Base-by-base conservation (phyloP, 257 asterid genomes). In the Apocynum venetum region DNA sequence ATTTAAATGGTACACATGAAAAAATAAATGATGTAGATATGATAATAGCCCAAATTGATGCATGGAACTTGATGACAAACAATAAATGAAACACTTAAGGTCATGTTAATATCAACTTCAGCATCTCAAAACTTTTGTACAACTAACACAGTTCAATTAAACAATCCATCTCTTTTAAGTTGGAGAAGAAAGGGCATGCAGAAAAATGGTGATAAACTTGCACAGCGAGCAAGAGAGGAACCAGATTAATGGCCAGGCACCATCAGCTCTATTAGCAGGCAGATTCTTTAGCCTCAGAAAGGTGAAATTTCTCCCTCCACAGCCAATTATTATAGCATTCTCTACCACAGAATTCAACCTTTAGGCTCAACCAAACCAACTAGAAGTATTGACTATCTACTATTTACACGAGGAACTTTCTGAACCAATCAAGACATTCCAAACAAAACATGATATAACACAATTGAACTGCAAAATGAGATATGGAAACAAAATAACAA, bases 401-500 rank as follows among this genome's bases (percentile, higher is more conserved):
- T 55, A 17, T 55, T 55, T 17, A n/a, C 52, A 76, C 2, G 51
- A 52, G 31, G 56, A 63, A 25, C 13, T 75, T 60, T n/a, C 12
- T 6, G 17, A 8, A 48, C 38, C 72, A 60, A 60, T 10, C 6
- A 61, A 47, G 4, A 15, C 14, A 63, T 63, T 46, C 17, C 1
- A 48, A 73, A 38, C 4, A 20, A 4, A 64, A 63, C 48, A 48
- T 47, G 17, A 59, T 14, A 13, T 44, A 66, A 64, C 13, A 63
- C 25, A 76, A 43, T 15, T 17, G 1, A 49, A n/a, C 25, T 47
- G 49, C 48, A 15, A 19, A 0, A 52, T 41, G 44, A 13, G 9
- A 68, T 25, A 1, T 57, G 49, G n/a, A 14, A 76, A 78, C 25
- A 12, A 25, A 35, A 51, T 72, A 63, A 6, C 73, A 75, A 85